Conservation (phyloP, 2,329 filamentous ascomycete genomes). For the Sordariomycetes sp. region DNA sequence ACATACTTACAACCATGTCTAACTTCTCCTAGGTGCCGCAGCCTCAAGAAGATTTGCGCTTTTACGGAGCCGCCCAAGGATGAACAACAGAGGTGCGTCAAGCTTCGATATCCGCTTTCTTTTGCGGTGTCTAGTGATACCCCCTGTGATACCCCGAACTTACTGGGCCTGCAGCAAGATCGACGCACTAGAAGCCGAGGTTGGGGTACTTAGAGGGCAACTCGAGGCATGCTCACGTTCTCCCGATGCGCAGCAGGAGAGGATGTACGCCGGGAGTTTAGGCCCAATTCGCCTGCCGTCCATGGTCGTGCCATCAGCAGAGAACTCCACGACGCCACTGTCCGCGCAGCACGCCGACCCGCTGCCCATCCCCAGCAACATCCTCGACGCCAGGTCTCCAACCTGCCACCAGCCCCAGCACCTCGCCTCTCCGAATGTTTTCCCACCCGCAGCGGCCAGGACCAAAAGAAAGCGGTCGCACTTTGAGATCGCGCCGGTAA, state of each 20-base stretch:
- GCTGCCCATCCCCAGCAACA: background rate
- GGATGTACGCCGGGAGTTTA: background rate
- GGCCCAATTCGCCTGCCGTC: background rate
- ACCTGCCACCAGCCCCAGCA: background rate
- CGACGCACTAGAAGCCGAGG: constrained; percentile 9
- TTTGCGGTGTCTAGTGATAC: too few relatives aligned
- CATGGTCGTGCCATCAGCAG: background rate
- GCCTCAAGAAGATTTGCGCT: constrained; percentile 11
- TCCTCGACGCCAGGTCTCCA: background rate
- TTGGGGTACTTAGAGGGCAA: constrained; percentile 7
- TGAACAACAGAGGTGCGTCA: constrained; percentile 9
- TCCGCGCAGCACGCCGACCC: background rate
- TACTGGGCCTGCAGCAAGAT: constrained; percentile 8
- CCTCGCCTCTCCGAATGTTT: background rate
- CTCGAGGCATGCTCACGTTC: constrained; percentile 1
- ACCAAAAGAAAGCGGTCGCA: constrained; percentile 8
- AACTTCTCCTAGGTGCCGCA: constrained; percentile 10
- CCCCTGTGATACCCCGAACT: too few relatives aligned
- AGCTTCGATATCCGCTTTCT: background rate
- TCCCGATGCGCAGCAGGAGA: background rate
- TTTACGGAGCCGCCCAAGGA: constrained; percentile 14
- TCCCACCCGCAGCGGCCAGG: background rate
- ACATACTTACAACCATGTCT: background rate
- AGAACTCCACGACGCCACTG: background rate
- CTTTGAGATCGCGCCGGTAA: constrained; percentile 7